phyloP scores from a whole-genome alignment of 495 filamentous ascomycete genomes.

The Glutinoglossum americanum region DNA sequence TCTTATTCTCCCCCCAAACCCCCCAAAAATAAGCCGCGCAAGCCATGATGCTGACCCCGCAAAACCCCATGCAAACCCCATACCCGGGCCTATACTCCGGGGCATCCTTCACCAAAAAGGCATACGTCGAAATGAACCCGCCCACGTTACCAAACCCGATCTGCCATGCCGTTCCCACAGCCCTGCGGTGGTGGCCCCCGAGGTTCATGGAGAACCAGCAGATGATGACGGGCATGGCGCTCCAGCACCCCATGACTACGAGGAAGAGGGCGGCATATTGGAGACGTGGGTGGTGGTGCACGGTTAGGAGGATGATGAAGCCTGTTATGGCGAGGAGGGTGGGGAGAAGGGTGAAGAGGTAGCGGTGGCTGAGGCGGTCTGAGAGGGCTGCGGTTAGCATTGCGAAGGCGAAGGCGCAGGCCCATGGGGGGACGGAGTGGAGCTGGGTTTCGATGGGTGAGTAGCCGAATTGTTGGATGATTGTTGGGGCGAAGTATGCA shows the following conservation, averaged over 20 bases:
- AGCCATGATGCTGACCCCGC: neutral
- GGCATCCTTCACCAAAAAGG: conserved; percentile 51
- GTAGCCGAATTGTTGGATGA: conserved; percentile 48
- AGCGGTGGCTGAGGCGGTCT: conserved; percentile 51
- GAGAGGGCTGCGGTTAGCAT: conserved; percentile 49
- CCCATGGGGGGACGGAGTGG: conserved; percentile 71
- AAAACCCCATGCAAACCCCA: conserved; percentile 17
- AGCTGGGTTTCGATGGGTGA: conserved; percentile 53
- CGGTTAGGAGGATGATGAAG: conserved; percentile 46
- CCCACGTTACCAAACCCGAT: conserved; percentile 88
- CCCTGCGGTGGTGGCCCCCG: conserved; percentile 63
- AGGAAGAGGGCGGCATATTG: conserved; percentile 61
- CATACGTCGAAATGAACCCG: conserved; percentile 76
- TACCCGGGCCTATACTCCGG: conserved; percentile 51
- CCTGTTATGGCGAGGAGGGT: conserved; percentile 44
- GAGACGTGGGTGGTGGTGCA: conserved; percentile 27
- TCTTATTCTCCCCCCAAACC: neutral
- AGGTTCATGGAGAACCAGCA: conserved; percentile 95
- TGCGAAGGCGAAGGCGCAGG: conserved; percentile 51
- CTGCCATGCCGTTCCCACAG: conserved; percentile 75
- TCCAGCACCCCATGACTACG: conserved; percentile 32
- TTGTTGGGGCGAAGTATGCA: conserved; percentile 60
- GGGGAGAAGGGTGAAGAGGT: conserved; percentile 44
- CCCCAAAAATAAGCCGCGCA: neutral
- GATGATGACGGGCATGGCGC: conserved; percentile 14